Evolutionary conservation across 768 basidiomycete species (phyloP).

Genomic region (Suillus sp.): DNA sequence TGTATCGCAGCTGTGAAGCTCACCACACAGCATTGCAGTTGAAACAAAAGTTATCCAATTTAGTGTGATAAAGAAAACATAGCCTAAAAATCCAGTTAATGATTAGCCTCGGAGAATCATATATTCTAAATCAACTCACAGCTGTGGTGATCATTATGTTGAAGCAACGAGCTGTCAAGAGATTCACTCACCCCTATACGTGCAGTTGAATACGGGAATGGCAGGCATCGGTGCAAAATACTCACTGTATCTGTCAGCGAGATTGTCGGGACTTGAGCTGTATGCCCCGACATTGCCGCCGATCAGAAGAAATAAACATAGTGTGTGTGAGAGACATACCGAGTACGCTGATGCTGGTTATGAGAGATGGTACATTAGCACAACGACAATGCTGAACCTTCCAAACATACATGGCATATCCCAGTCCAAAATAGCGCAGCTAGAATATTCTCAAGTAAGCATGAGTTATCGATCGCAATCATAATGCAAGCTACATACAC

Average conservation of each 20-base stretch:
- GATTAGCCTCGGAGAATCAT: neutral
- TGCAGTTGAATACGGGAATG: neutral
- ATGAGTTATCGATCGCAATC: neutral
- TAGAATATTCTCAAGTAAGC: neutral
- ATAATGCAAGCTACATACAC: neutral
- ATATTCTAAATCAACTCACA: neutral
- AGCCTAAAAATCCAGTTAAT: neutral
- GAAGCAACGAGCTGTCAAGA: neutral
- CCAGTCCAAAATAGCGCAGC: neutral
- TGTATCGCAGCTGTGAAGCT: neutral
- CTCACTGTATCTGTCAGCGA: neutral
- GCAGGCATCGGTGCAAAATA: neutral
- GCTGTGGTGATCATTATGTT: neutral
- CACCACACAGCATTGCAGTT: neutral
- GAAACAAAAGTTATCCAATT: neutral
- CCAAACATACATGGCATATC: neutral
- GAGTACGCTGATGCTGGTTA: neutral
- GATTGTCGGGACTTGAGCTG: constrained; percentile 2
- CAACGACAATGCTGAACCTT: neutral
- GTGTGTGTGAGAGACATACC: neutral
- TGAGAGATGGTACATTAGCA: neutral
- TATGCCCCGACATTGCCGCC: neutral
- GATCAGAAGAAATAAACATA: neutral
- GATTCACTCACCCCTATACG: neutral
- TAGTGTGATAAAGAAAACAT: neutral